Conservation (phyloP, 139 green algal genomes). For the Micromonas commoda region DNA sequence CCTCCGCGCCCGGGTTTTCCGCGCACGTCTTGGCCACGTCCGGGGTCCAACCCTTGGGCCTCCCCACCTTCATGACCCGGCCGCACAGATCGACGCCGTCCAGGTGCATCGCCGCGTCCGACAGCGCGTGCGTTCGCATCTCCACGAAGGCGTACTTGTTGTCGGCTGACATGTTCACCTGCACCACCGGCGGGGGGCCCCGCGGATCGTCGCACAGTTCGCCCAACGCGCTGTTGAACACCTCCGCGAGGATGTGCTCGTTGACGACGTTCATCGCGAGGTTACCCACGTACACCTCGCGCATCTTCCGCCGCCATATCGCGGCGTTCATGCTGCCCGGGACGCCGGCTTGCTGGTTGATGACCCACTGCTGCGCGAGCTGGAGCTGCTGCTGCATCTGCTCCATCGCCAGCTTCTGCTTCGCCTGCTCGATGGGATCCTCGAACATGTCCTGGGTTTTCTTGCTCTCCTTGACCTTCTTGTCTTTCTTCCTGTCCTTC, state of each 20-base stretch:
- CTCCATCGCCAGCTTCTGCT: no score
- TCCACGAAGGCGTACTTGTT: conserved; percentile 79
- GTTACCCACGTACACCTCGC: conserved; percentile 85
- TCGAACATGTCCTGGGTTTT: no score
- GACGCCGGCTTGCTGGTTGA: conserved; percentile 34
- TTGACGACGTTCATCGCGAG: conserved; percentile 32
- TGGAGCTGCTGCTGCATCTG: conserved; percentile 51
- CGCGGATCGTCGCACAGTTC: conserved; percentile 36
- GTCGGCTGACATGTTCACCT: background rate
- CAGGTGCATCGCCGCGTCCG: conserved; percentile 62
- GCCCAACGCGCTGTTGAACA: conserved; percentile 76
- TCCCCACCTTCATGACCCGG: conserved; percentile 71
- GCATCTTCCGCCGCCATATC: conserved; percentile 48
- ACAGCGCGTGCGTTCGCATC: conserved; percentile 68
- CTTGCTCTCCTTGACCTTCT: no score
- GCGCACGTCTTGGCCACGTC: background rate
- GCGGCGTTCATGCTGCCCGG: conserved; percentile 14
- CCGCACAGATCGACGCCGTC: conserved; percentile 83
- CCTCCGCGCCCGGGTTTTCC: background rate
- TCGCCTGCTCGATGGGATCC: no score
- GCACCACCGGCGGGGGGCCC: background rate
- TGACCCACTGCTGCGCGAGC: conserved; percentile 47
- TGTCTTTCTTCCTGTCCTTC: background rate
- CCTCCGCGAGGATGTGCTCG: conserved; percentile 51
- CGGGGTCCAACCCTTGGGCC: conserved; percentile 68